These are phyloP conservation scores for Adansonia grandidieri DNA, from an alignment of 441 rosid species.

Conservation along the genomic window DNA sequence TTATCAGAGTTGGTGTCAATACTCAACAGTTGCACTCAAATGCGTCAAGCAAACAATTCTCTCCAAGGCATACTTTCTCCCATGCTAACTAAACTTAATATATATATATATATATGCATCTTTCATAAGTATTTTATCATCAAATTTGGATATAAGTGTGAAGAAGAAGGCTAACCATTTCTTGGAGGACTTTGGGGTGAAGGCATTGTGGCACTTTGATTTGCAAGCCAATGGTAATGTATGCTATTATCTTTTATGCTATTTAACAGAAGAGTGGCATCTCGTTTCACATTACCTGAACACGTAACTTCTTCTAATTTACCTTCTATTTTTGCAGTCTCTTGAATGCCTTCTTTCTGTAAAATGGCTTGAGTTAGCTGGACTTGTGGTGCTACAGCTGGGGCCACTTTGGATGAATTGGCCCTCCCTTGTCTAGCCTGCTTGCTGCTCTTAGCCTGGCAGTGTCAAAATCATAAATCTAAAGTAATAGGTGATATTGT, in stretches of 20 bases:
- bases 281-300: constrained; percentile 32
- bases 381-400: constrained; percentile 35
- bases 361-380: constrained; percentile 35
- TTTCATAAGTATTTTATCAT: constrained; percentile 9
- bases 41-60: constrained; percentile 2
- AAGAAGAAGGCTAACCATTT: constrained; percentile 40
- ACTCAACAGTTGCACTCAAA: constrained; percentile 10
- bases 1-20: constrained; percentile 1
- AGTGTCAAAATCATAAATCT: constrained; percentile 9
- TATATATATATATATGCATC: background rate
- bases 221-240: constrained; percentile 29
- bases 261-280: constrained; percentile 29
- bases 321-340: constrained; percentile 28
- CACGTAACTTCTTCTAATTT: constrained; percentile 27
- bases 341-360: constrained; percentile 29
- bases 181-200: constrained; percentile 32
- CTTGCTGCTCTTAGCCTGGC: constrained; percentile 51
- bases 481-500: constrained; percentile 15
- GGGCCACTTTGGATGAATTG: constrained; percentile 42
- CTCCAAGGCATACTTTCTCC: background rate
- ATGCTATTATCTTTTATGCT: constrained; percentile 21
- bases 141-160: background rate
- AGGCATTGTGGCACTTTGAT: constrained; percentile 32
- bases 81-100: constrained; percentile 8
- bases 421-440: constrained; percentile 39